These are phyloP conservation scores for Eucalyptus lansdowneana DNA, from an alignment of 345 rosid species.

Conservation along the genomic window DNA sequence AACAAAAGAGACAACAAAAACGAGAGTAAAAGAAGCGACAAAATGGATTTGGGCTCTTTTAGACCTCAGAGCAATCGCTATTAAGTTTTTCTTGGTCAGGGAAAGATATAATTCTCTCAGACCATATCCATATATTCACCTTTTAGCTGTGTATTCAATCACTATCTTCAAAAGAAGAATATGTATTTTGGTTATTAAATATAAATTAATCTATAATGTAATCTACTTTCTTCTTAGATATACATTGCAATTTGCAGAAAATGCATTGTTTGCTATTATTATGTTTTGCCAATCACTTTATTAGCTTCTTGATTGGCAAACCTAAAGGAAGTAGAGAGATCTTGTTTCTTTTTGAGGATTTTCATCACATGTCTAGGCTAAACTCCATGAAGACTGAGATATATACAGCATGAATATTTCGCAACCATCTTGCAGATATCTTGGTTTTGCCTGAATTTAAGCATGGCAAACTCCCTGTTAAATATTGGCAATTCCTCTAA, in stretches of 20 bases:
- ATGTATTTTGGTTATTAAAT: not conserved
- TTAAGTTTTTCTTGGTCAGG: not conserved
- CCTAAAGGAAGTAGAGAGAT: not conserved
- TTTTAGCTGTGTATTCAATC: not conserved
- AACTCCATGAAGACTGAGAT: not conserved
- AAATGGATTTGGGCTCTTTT: not conserved
- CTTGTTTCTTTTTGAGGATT: not conserved
- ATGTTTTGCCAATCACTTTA: not conserved
- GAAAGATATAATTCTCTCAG: not conserved
- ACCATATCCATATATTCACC: not conserved
- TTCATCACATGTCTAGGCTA: not conserved
- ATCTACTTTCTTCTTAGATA: not conserved
- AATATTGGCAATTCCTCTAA: not conserved
- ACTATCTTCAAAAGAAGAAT: not conserved
- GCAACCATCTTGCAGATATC: not conserved
- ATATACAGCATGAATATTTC: not conserved
- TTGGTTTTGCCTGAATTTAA: not conserved
- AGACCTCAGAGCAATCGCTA: not conserved
- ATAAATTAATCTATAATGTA: not conserved
- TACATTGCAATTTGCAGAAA: not conserved
- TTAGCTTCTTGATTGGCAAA: not conserved
- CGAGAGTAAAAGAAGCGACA: not conserved
- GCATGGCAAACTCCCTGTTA: not conserved
- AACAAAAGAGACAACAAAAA: not conserved
- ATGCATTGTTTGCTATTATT: not conserved